Conservation (phyloP, 768 basidiomycete species). For the Termitomyces sp. region DNA sequence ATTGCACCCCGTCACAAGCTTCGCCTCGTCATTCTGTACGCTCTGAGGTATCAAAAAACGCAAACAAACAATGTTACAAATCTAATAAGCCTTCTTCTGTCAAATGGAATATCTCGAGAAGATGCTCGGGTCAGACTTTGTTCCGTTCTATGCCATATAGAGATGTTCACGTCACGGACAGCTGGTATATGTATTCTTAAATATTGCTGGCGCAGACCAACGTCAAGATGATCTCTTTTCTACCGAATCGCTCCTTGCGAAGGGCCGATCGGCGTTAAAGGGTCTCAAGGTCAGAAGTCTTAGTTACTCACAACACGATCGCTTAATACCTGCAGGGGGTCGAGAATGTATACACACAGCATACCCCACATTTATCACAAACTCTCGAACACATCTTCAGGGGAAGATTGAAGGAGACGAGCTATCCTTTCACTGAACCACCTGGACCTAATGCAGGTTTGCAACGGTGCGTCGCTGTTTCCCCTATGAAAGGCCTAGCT, state of each 20-base stretch:
- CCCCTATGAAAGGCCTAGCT: background rate
- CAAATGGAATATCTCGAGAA: constrained; percentile 71
- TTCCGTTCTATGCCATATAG: background rate
- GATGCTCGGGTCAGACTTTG: constrained; percentile 57
- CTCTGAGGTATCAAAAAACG: constrained; percentile 90
- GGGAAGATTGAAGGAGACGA: constrained; percentile 80
- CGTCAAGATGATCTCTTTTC: constrained; percentile 97
- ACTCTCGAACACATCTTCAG: constrained; percentile 87
- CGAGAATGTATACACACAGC: constrained; percentile 98
- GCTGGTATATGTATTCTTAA: constrained; percentile 91
- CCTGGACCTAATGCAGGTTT: constrained; percentile 61
- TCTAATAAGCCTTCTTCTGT: constrained; percentile 66
- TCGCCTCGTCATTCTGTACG: constrained; percentile 85
- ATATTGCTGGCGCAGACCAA: constrained; percentile 92
- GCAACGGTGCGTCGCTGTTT: constrained; percentile 47
- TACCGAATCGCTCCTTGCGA: constrained; percentile 89
- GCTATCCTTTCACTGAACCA: constrained; percentile 81
- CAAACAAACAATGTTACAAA: constrained; percentile 78
- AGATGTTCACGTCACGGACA: constrained; percentile 24
- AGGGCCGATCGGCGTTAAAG: constrained; percentile 91
- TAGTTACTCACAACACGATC: background rate
- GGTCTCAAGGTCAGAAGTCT: constrained; percentile 70
- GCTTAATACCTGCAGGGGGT: constrained; percentile 61
- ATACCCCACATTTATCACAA: constrained; percentile 87
- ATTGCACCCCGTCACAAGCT: constrained; percentile 82